These are phyloP conservation scores for Verticillium dahliae DNA, from an alignment of 2,329 filamentous ascomycete genomes.

Conservation along the genomic window DNA sequence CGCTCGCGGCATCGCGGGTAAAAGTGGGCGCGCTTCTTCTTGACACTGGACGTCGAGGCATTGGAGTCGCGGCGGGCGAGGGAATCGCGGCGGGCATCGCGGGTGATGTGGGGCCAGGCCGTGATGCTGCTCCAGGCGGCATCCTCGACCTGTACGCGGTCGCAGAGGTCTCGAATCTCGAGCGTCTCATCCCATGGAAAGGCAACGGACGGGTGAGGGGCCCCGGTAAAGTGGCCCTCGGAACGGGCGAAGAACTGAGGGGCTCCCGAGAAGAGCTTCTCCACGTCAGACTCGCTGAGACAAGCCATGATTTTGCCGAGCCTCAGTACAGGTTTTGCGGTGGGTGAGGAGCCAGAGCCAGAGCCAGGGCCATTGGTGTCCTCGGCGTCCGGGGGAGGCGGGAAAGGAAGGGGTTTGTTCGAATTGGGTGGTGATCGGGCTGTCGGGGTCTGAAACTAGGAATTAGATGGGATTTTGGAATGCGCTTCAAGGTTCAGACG, in stretches of 20 bases:
- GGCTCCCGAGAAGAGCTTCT: conserved; percentile 69
- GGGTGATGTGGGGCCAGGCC: conserved; percentile 55
- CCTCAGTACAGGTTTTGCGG: conserved; percentile 39
- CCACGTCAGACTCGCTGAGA: conserved; percentile 52
- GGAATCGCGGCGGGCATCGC: conserved; percentile 36
- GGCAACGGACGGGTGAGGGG: conserved; percentile 56
- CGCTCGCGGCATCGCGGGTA: conserved; percentile 53
- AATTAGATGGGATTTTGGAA: not conserved
- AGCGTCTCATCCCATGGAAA: conserved; percentile 62
- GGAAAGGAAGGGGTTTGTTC: conserved; percentile 52
- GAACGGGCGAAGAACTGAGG: conserved; percentile 63
- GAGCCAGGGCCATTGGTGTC: conserved; percentile 26
- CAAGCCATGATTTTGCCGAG: conserved; percentile 54
- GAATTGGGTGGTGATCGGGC: conserved; percentile 29
- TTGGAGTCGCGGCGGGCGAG: conserved; percentile 18
- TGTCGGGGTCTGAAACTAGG: not conserved
- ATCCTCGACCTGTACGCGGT: conserved; percentile 58
- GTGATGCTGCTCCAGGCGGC: conserved; percentile 57
- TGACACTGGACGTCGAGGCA: conserved; percentile 32
- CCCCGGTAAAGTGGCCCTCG: conserved; percentile 52
- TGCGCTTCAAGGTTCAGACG: not conserved
- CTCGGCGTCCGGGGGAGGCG: conserved; percentile 37
- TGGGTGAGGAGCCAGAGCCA: conserved; percentile 18
- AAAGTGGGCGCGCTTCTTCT: conserved; percentile 48
- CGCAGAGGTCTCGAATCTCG: conserved; percentile 55